phyloP scores from a whole-genome alignment of 192 early-diverging fungal species.

The Coemansia sp. region DNA sequence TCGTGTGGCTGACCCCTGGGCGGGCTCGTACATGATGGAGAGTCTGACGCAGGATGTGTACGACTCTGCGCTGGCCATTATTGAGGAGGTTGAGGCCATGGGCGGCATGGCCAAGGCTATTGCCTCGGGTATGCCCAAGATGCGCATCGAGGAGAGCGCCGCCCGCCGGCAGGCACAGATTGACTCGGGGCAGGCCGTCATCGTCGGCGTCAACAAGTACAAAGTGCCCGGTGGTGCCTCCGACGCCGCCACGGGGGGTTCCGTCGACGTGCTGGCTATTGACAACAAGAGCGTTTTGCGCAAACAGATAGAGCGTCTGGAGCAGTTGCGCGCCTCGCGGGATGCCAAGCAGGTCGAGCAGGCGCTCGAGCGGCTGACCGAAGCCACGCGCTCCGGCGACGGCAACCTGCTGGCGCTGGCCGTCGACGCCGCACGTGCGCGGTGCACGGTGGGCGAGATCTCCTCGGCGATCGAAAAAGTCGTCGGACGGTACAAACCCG shows the following conservation, averaged over 20 bases:
- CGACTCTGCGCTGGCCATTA: constrained; percentile 62
- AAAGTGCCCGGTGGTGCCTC: constrained; percentile 48
- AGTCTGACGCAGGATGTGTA: constrained; percentile 79
- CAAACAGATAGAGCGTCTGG: constrained; percentile 66
- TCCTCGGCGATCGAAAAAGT: constrained; percentile 76
- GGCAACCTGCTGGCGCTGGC: constrained; percentile 76
- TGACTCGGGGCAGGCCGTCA: constrained; percentile 80
- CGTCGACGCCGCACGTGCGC: constrained; percentile 69
- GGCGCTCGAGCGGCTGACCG: constrained; percentile 63
- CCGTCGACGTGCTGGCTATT: constrained; percentile 66
- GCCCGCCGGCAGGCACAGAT: constrained; percentile 86
- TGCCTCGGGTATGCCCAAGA: constrained; percentile 83
- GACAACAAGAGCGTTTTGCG: constrained; percentile 76
- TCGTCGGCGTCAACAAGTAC: constrained; percentile 93
- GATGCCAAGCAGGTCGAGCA: constrained; percentile 54
- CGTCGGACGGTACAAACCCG: constrained; percentile 80
- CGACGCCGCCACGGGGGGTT: constrained; percentile 60
- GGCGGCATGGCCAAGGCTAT: constrained; percentile 93
- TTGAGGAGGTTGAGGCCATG: constrained; percentile 78
- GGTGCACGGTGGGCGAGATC: constrained; percentile 87
- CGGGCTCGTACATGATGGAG: constrained; percentile 93
- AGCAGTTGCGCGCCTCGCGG: constrained; percentile 55
- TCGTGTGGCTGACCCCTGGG: constrained; percentile 90
- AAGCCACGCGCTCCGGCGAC: constrained; percentile 60
- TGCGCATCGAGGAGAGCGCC: constrained; percentile 83